Evolutionary conservation across 1,284 basidiomycete species (phyloP).

Genomic region (Fomitopsis palustris): DNA sequence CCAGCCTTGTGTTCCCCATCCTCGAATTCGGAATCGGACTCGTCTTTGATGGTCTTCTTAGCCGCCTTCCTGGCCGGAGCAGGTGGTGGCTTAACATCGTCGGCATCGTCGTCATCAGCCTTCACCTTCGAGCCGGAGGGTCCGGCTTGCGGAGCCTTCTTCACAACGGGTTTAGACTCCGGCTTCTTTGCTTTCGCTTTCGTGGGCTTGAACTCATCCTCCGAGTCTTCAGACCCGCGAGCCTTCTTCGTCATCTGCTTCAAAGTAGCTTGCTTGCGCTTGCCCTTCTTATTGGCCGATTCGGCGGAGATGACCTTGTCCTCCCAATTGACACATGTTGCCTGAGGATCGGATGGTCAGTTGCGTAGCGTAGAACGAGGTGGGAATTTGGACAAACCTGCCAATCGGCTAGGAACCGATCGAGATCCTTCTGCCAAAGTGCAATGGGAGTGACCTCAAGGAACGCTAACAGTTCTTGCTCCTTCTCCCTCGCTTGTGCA

Average conservation of each 20-base stretch:
- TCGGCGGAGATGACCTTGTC: conserved; percentile 48
- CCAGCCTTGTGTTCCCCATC: conserved; percentile 17
- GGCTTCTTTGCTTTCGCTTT: conserved; percentile 48
- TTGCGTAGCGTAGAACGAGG: background rate
- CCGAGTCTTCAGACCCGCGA: conserved; percentile 49
- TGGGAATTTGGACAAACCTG: conserved; percentile 47
- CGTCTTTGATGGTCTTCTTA: conserved; percentile 21
- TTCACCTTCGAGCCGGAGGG: conserved; percentile 29
- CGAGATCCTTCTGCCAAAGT: conserved; percentile 91
- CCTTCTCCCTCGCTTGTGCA: conserved; percentile 81
- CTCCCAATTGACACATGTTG: conserved; percentile 59
- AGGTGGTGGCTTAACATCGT: conserved; percentile 19
- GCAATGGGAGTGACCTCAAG: conserved; percentile 80
- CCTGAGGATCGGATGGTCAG: conserved; percentile 34
- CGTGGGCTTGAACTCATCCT: conserved; percentile 75
- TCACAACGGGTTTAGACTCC: conserved; percentile 17
- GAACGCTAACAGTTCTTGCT: conserved; percentile 77
- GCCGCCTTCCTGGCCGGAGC: conserved; percentile 6
- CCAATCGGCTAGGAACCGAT: conserved; percentile 83
- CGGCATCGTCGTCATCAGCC: conserved; percentile 22
- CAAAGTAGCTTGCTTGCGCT: conserved; percentile 75
- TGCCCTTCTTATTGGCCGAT: conserved; percentile 55
- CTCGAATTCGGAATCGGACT: conserved; percentile 25
- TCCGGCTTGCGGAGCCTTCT: conserved; percentile 25
- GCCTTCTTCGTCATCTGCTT: conserved; percentile 45